Conservation (phyloP, 164 flowering plant species). For the Nymphaea colorata region DNA sequence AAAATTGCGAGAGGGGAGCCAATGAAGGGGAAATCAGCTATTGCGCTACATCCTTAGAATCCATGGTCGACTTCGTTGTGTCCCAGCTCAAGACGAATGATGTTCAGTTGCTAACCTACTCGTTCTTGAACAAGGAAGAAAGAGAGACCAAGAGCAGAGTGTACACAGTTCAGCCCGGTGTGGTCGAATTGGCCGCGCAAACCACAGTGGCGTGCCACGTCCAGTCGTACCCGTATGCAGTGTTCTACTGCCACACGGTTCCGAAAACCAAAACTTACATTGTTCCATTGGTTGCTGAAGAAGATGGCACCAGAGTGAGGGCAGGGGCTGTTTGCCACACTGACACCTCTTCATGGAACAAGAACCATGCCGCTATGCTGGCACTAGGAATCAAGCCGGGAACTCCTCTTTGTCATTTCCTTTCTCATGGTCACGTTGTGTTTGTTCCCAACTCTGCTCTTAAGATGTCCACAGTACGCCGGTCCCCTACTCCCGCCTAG, state of each 20-base stretch:
- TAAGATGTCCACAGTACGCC: no score
- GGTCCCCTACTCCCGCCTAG: no score
- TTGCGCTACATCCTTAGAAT: conserved; percentile 1
- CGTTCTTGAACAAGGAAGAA: conserved; percentile 13
- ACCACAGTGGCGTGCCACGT: conserved; percentile 36
- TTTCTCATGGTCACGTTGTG: conserved; percentile 32
- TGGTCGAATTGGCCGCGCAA: conserved; percentile 14
- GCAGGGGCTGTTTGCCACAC: conserved; percentile 19
- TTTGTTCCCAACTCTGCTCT: conserved; percentile 14
- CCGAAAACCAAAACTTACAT: conserved; percentile 12
- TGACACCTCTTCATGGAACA: conserved; percentile 37
- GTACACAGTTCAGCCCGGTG: conserved; percentile 22
- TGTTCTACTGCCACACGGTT: conserved; percentile 40
- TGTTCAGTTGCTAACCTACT: neutral
- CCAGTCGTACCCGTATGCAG: conserved; percentile 44
- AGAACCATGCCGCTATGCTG: conserved; percentile 24
- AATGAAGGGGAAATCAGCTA: neutral
- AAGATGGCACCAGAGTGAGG: conserved; percentile 29
- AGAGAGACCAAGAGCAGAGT: conserved; percentile 12
- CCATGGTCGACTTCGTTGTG: conserved; percentile 1
- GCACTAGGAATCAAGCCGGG: conserved; percentile 33
- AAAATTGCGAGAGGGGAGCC: neutral
- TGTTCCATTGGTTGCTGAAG: conserved; percentile 21
- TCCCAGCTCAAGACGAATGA: conserved; percentile 2
- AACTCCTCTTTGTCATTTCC: conserved; percentile 39